Percentiles rank a stretch among this genome's conserved stretches.
phyloP scores from a whole-genome alignment of 2,329 filamentous ascomycete genomes.

The Sporothrix globosa region DNA sequence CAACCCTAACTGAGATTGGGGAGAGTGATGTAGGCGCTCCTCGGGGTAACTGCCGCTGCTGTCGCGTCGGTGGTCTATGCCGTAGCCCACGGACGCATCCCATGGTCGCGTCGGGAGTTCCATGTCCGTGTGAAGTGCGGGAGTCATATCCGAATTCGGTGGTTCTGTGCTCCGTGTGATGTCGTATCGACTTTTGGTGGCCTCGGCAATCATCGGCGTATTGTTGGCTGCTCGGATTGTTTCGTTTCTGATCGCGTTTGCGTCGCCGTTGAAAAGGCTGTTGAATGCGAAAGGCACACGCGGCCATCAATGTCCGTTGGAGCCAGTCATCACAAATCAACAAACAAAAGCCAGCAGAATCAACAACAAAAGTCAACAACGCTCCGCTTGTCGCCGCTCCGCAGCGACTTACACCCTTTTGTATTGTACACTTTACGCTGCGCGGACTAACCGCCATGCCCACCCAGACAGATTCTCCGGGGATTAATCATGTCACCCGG shows the following conservation, averaged over 20 bases:
- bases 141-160: not conserved
- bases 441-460: not conserved
- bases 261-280: not conserved
- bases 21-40: not conserved
- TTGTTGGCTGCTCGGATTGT: too few relatives aligned
- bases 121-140: not conserved
- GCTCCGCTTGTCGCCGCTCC: not conserved
- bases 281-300: too few relatives aligned
- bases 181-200: not conserved
- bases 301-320: not conserved
- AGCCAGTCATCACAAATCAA: not conserved
- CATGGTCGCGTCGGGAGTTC: not conserved
- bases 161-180: not conserved
- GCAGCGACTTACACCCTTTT: not conserved
- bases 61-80: slow-evolving; percentile 10
- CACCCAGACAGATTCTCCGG: not conserved
- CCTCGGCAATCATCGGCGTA: not conserved
- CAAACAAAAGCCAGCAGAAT: not conserved
- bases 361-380: not conserved
- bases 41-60: not conserved
- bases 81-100: not conserved
- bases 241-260: too few relatives aligned
- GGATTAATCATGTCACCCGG: slow-evolving; percentile 2
- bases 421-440: not conserved
- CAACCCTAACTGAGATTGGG: too few relatives aligned